Evolutionary conservation across 129 eudicot genomes (phyloP), one percentile per base, ranked within the genome.

Genomic region (Logfia minima): DNA sequence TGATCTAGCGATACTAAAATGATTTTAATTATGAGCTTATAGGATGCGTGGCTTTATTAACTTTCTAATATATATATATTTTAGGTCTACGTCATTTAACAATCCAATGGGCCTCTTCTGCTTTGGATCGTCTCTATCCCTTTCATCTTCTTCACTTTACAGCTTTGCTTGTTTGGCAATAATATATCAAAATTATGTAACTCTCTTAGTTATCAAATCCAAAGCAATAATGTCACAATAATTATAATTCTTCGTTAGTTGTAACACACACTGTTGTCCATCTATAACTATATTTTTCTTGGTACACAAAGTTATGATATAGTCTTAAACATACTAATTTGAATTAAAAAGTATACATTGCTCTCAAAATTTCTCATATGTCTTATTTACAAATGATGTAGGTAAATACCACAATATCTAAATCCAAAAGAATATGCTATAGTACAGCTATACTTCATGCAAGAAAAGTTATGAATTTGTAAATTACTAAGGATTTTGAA

Each of bases 91-190:
- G 29, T 26, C 7, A 34, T 5, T 41, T 2, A 41, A 34, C 19
- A 35, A 73, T 73, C n/a, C 68, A 37, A 59, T 35, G 77, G 77
- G 35, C 77, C 69, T 60, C 39, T 34, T 21, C 60, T 62, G 8
- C 70, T 41, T 26, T n/a, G 18, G n/a, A 29, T 61, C 31, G 45
- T 63, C 79, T 75, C 31, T 75, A 61, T 75, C 61, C 7, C 31
- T 75, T 75, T 70, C 61, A 75, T 75, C 61, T 74, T 41, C 60
- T 13, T 52, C n/a, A 63, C 79, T 75, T 62, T 63, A 75, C 63
- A 75, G 48, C 79, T 31, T 16, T 70, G 61, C 61, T 60, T 37
- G 26, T 75, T 60, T 62, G 58, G 18, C 78, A 61, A 74, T 39
- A 37, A 61, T 35, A 74, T 60, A 8, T 22, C 21, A 16, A 37